These are phyloP conservation scores for Porcisia deanei DNA, from an alignment of 208 protist genomes.

Conservation along the genomic window DNA sequence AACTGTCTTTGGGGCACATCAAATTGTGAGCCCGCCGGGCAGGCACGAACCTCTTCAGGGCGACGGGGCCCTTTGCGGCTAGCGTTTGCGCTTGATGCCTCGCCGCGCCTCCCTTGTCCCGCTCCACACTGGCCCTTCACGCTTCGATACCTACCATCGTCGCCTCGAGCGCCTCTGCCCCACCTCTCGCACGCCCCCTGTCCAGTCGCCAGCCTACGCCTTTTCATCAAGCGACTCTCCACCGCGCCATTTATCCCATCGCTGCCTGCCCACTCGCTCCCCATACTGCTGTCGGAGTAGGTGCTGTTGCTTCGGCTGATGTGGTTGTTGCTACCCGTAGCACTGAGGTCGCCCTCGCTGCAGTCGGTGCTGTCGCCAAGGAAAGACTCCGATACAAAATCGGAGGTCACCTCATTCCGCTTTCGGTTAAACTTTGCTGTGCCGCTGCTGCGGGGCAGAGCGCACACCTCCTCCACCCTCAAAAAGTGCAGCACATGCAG, in stretches of 20 bases:
- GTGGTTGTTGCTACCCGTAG: not conserved
- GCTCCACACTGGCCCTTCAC: not conserved
- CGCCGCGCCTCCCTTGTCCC: not conserved
- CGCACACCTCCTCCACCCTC: constrained; percentile 46
- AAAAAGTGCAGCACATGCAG: constrained; percentile 53
- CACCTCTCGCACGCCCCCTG: not conserved
- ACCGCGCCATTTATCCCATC: not conserved
- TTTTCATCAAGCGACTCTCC: not conserved
- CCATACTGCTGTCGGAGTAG: not conserved
- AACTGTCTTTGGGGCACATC: not conserved
- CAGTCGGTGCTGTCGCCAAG: not conserved
- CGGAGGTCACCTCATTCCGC: not conserved
- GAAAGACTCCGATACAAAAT: not conserved
- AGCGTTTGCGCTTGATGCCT: not conserved
- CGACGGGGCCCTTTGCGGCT: not conserved
- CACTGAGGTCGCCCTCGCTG: not conserved
- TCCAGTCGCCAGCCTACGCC: not conserved
- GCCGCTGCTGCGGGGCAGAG: not conserved
- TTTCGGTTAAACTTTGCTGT: not conserved
- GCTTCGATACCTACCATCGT: not conserved
- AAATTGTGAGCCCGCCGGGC: not conserved
- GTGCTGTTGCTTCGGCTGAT: not conserved
- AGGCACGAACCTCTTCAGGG: not conserved
- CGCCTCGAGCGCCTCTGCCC: not conserved
- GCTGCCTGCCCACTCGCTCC: not conserved